Evolutionary conservation across 352 stramenopile genomes (phyloP).

Genomic region (Bremia lactucae): DNA sequence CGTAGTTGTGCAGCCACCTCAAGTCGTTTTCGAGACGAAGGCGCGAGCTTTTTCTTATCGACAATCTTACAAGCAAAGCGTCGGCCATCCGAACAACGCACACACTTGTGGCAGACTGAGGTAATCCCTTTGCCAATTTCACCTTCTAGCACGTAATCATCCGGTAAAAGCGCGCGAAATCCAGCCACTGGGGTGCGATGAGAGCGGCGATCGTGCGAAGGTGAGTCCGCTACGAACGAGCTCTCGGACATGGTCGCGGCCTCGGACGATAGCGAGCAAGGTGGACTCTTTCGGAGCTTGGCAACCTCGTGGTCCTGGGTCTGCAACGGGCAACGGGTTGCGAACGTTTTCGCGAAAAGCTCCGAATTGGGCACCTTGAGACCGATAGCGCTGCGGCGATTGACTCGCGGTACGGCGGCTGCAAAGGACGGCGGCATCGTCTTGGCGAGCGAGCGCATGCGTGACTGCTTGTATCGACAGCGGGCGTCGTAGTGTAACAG

Average conservation of each 20-base stretch:
- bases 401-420: neutral
- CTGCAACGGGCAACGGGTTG: constrained; percentile 10
- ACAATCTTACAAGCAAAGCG: constrained; percentile 73
- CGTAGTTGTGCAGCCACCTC: constrained; percentile 51
- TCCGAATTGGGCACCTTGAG: constrained; percentile 11
- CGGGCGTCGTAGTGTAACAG: constrained; percentile 10
- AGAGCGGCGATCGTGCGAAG: constrained; percentile 9
- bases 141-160: constrained; percentile 45
- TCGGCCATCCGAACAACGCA: constrained; percentile 28
- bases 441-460: constrained; percentile 13
- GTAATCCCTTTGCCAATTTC: constrained; percentile 57
- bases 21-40: constrained; percentile 33
- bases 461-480: constrained; percentile 17
- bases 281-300: constrained; percentile 5
- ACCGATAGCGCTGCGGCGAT: neutral
- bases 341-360: constrained; percentile 8
- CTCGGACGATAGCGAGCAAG: constrained; percentile 20
- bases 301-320: constrained; percentile 7
- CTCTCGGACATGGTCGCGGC: constrained; percentile 34
- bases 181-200: constrained; percentile 3
- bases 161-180: constrained; percentile 31
- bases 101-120: constrained; percentile 58
- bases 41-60: constrained; percentile 49
- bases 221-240: constrained; percentile 36
- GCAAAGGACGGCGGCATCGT: constrained; percentile 3